Evolutionary conservation across 73 alveolate species (phyloP), one percentile per base, ranked within the genome.

Genomic region (Paramecium octaurelia): DNA sequence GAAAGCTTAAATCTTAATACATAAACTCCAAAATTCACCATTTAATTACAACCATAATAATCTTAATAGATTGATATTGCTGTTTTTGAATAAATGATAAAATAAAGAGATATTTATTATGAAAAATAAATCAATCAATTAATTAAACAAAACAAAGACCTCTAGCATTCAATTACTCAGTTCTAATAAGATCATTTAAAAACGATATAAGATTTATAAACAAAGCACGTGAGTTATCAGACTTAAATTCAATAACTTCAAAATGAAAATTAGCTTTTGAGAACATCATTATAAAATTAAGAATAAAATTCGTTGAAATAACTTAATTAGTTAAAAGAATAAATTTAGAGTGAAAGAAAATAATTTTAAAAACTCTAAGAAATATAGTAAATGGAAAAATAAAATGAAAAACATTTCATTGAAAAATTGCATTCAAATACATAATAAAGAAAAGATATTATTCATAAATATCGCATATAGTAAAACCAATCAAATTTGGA

Each of bases 191-290:
- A 34, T 20, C 87, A 73, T 73, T 16, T 9, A 7, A 35, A 73
- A 36, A 34, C 18, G 0, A 73, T 73, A 3, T 35, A 73, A 4
- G 57, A 73, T 8, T 18, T 73, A 21, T 29, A 73, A 21, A 6
- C 1, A 38, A 73, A 36, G 24, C n/a, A 36, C 11, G 40, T 73
- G 21, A 73, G 38, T 73, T 73, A 73, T 35, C 14, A 73, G 20
- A 14, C 18, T 36, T 73, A 73, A 29, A 73, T 36, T 73, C 46
- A 73, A 36, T 21, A 36, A 29, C 59, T 73, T 29, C 29, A 73
- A 36, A 73, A 73, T 73, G 87, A 73, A 73, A 73, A 73, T 73
- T 36, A 73, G 46, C 34, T 36, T 6, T 73, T 73, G 20, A 73
- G n/a, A 73, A 21, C 34, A 3, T 11, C 40, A 6, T 10, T 73